A percentile compares a stretch with the other conserved stretches of the same genome.
phyloP scores from a whole-genome alignment of 805 yeast genomes.

The Torulaspora maleeae region DNA sequence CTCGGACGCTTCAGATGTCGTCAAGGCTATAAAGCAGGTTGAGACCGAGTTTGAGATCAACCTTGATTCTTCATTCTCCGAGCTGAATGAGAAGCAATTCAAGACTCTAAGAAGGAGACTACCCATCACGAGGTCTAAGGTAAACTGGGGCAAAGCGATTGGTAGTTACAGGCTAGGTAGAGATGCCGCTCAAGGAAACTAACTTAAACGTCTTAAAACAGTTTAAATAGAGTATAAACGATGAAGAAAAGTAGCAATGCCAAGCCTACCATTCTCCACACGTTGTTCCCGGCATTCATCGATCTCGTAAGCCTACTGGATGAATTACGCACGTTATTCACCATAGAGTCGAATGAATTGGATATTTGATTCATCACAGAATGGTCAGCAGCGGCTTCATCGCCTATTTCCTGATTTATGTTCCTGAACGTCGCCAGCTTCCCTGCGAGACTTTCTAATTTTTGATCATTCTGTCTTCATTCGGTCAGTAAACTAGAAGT shows the following conservation, averaged over 20 bases:
- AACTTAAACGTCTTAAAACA: conserved; percentile 33
- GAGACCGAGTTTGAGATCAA: conserved; percentile 60
- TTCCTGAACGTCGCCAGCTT: conserved; percentile 60
- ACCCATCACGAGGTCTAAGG: conserved; percentile 86
- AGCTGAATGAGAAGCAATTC: conserved; percentile 74
- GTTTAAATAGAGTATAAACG: conserved; percentile 50
- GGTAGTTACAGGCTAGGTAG: conserved; percentile 85
- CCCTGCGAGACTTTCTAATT: conserved; percentile 58
- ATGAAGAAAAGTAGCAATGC: conserved; percentile 53
- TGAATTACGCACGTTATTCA: conserved; percentile 47
- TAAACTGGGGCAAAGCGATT: conserved; percentile 93
- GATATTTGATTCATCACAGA: conserved; percentile 41
- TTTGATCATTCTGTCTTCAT: conserved; percentile 49
- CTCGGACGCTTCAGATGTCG: conserved; percentile 23
- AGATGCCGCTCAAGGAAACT: conserved; percentile 53
- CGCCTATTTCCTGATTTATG: conserved; percentile 64
- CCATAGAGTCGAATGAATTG: conserved; percentile 48
- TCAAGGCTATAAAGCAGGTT: conserved; percentile 46
- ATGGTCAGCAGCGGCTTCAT: conserved; percentile 54
- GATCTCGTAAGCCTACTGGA: conserved; percentile 52
- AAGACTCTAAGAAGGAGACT: conserved; percentile 83
- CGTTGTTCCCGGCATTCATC: conserved; percentile 52
- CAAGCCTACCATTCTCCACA: conserved; percentile 55
- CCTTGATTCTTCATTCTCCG: conserved; percentile 58
- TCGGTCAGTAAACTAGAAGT: neutral